Evolutionary conservation across 1,284 basidiomycete species (phyloP), one percentile per base, ranked within the genome.

Genomic region (Entoloma clypeatum): DNA sequence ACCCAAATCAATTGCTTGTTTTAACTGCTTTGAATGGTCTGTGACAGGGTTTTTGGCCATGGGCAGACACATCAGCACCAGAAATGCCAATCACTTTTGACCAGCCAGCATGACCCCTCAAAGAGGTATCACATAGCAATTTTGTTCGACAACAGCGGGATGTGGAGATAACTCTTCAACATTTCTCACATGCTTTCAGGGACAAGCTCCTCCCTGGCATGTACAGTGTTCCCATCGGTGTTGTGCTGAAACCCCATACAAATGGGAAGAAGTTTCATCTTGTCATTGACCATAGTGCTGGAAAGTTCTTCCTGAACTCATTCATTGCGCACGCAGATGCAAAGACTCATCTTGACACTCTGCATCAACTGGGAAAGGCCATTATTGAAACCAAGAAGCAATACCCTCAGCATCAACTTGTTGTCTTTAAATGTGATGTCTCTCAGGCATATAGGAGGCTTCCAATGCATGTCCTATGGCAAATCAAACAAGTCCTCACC

Each of bases 201-300:
- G 37, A 52, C 0, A 41, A 60, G 0, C 57, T 75, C 0, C 49
- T 71, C 0, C 68, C 67, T 0, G 69, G 72, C 0, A 75, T 75
- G 69, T 64, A 63, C 57, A 64, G n/a, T n/a, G n/a, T n/a, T n/a
- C n/a, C n/a, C n/a, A n/a, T n/a, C n/a, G n/a, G n/a, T 27, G 63
- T 57, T 0, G 63, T 72, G 0, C 66, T 68, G 0, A 73, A 72
- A 39, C 59, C 60, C 0, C 39, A 60, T 0, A 52, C 63, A 0
- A 47, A 49, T 3, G 66, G n/a, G n/a, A n/a, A n/a, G n/a, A n/a
- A 68, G 9, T 46, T 67, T 1, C 56, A 61, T 0, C 47, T 75
- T 1, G 56, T 74, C 1, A 67, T 56, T 2, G 52, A 68, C 37
- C 67, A 69, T 4, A 62, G 56, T n/a, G 48, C 51, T 0, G 62